Conservation (phyloP, 116 monocot species). For the Trichopus zeylanicus region DNA sequence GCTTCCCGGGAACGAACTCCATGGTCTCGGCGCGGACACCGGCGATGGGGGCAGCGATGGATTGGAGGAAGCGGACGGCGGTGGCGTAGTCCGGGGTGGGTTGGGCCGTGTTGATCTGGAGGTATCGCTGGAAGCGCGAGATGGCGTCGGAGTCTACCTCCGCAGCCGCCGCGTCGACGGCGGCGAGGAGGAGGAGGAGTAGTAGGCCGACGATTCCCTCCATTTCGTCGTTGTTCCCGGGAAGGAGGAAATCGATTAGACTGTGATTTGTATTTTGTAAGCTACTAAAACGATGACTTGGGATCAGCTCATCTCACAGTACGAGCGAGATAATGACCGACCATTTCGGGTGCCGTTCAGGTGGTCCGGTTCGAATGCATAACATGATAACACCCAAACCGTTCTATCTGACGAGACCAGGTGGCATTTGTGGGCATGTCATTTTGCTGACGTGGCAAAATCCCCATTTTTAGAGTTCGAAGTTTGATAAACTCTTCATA, state of each 20-base stretch:
- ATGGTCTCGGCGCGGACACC: conserved; percentile 31
- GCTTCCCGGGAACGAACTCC: conserved; percentile 59
- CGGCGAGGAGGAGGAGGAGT: neutral
- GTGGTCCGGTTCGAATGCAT: no score
- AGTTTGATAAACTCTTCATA: no score
- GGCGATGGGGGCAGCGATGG: conserved; percentile 20
- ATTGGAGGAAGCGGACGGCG: conserved; percentile 45
- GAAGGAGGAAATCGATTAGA: neutral
- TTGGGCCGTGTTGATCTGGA: conserved; percentile 82
- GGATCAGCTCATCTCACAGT: no score
- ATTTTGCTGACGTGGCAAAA: no score
- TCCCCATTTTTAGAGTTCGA: no score
- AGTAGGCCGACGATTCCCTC: neutral
- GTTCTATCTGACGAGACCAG: no score
- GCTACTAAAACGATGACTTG: no score
- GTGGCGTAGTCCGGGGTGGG: conserved; percentile 74
- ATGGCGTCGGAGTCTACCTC: conserved; percentile 12
- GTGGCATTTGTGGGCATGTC: no score
- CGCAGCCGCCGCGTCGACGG: conserved; percentile 6
- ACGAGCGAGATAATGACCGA: no score
- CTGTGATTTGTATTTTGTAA: no score
- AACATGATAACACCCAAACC: no score
- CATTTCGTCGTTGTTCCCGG: neutral
- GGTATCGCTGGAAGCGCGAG: conserved; percentile 76
- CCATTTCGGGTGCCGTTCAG: no score